These are phyloP conservation scores for Amesomyces nigricolor DNA, from an alignment of 2,329 filamentous ascomycete genomes.

Conservation along the genomic window DNA sequence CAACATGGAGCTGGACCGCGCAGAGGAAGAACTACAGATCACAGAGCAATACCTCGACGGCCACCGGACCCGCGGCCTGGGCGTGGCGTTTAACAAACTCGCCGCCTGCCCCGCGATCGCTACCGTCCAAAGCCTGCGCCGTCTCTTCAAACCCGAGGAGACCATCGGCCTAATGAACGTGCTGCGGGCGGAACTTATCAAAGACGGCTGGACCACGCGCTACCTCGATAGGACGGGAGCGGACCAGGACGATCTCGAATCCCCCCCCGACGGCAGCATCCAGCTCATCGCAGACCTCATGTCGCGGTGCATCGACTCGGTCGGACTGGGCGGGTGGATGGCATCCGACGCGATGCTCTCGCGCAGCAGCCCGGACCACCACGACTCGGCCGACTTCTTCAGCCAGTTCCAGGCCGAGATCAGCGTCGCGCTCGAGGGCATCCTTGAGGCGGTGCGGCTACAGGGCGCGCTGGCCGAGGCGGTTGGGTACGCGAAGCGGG, in stretches of 20 bases:
- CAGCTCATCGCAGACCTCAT: constrained; percentile 66
- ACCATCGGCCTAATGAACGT: constrained; percentile 67
- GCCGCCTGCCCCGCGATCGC: constrained; percentile 56
- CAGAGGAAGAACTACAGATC: constrained; percentile 60
- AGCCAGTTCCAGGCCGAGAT: constrained; percentile 62
- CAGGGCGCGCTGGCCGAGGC: constrained; percentile 61
- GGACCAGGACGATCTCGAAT: constrained; percentile 34
- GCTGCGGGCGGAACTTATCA: constrained; percentile 65
- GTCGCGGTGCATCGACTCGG: constrained; percentile 67
- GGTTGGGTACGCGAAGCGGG: constrained; percentile 51
- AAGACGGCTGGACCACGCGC: constrained; percentile 68
- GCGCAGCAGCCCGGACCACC: constrained; percentile 36
- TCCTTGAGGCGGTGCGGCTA: constrained; percentile 63
- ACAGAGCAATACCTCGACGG: constrained; percentile 63
- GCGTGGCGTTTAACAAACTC: constrained; percentile 63
- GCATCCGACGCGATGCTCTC: constrained; percentile 50
- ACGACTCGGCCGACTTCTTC: constrained; percentile 59
- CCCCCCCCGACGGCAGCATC: constrained; percentile 62
- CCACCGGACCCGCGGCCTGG: constrained; percentile 59
- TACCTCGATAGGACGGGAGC: constrained; percentile 54
- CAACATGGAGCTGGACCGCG: constrained; percentile 52
- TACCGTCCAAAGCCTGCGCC: constrained; percentile 59
- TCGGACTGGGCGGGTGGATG: constrained; percentile 70
- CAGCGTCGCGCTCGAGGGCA: constrained; percentile 63
- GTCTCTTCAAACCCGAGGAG: constrained; percentile 59